Evolutionary conservation across 352 stramenopile genomes (phyloP).

Genomic region (Phytophthora palmivora): DNA sequence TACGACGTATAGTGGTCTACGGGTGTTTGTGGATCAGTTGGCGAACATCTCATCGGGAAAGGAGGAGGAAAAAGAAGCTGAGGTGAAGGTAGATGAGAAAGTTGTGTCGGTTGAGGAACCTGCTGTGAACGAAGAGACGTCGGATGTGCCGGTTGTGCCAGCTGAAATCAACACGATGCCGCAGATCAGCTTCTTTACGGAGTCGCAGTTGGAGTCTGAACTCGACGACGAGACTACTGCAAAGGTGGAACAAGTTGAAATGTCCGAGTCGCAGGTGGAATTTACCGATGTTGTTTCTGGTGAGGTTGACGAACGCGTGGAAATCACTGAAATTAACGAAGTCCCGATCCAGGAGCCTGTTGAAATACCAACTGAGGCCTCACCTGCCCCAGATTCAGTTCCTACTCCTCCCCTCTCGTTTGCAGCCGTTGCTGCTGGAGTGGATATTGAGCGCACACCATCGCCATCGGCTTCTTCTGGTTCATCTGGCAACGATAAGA

Average conservation of each 20-base stretch:
- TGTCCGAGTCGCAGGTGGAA: slow-evolving; percentile 20
- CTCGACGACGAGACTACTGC: slow-evolving; percentile 15
- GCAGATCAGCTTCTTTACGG: slow-evolving; percentile 88
- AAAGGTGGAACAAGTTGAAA: slow-evolving; percentile 6
- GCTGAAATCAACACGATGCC: slow-evolving; percentile 56
- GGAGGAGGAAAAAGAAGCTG: not conserved
- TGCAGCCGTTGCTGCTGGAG: slow-evolving; percentile 43
- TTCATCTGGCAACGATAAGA: slow-evolving; percentile 35
- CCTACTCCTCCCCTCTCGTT: slow-evolving; percentile 59
- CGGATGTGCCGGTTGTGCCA: slow-evolving; percentile 28
- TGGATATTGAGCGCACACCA: slow-evolving; percentile 25
- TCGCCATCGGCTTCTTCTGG: slow-evolving; percentile 34
- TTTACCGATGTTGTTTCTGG: slow-evolving; percentile 12
- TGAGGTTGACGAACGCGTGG: slow-evolving; percentile 20
- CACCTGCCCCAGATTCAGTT: slow-evolving; percentile 23
- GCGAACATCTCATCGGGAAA: slow-evolving; percentile 30
- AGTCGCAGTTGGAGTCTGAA: slow-evolving; percentile 63
- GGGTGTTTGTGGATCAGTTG: slow-evolving; percentile 65
- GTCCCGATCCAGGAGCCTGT: slow-evolving; percentile 25
- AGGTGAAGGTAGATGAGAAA: slow-evolving; percentile 1
- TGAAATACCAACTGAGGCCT: slow-evolving; percentile 15
- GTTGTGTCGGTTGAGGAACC: slow-evolving; percentile 7
- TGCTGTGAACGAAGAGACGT: slow-evolving; percentile 12
- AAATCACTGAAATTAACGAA: slow-evolving; percentile 15
- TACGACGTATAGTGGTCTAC: slow-evolving; percentile 70